phyloP scores from a whole-genome alignment of 495 filamentous ascomycete genomes.

The Lepraria neglecta region DNA sequence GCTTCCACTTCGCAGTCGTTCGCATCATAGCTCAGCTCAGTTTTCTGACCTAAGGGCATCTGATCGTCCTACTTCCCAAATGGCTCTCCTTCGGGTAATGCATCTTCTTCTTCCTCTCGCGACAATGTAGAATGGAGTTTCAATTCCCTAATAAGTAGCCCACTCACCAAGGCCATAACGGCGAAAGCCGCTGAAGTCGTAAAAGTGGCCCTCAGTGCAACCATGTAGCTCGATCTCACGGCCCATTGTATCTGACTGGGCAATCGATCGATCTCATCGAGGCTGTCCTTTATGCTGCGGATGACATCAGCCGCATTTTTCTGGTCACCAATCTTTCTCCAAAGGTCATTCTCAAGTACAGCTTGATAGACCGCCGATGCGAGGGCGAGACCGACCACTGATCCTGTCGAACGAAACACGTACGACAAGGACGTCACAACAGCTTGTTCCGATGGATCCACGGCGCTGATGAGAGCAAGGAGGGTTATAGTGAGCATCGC shows the following conservation, averaged over 20 bases:
- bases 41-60: too few species aligned
- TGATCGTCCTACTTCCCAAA: too few species aligned
- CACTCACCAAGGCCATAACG: conserved; percentile 44
- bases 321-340: conserved; percentile 30
- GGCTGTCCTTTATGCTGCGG: conserved; percentile 49
- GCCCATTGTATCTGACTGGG: conserved; percentile 53
- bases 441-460: conserved; percentile 75
- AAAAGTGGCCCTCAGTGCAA: conserved; percentile 61
- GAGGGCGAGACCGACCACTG: conserved; percentile 73
- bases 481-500: conserved; percentile 74
- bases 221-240: conserved; percentile 56
- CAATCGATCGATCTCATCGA: conserved; percentile 54
- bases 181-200: conserved; percentile 47
- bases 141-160: conserved; percentile 55
- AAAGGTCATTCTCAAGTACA: conserved; percentile 35
- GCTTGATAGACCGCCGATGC: conserved; percentile 79
- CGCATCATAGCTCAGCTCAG: too few species aligned
- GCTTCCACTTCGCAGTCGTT: too few species aligned
- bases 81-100: background rate
- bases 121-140: conserved; percentile 54
- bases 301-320: conserved; percentile 56
- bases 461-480: conserved; percentile 70
- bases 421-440: conserved; percentile 81
- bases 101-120: conserved; percentile 28
- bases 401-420: conserved; percentile 72